These are phyloP conservation scores for Solanum hybrid DNA, from an alignment of 305 asterid species.

Conservation along the genomic window DNA sequence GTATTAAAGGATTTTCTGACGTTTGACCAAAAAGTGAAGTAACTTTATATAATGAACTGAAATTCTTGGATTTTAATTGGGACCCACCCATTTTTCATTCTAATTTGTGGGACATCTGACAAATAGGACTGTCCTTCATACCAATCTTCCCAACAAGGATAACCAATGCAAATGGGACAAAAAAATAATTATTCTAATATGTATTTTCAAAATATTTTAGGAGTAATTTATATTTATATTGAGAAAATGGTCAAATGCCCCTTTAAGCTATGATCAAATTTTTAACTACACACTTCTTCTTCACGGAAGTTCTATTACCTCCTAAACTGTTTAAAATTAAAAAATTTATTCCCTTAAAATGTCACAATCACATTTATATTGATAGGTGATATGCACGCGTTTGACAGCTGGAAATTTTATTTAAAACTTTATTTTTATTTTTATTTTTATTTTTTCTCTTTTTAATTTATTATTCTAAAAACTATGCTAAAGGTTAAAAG, in stretches of 20 bases:
- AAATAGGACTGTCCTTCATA: background rate
- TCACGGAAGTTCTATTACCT: too few species aligned
- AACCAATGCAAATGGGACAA: background rate
- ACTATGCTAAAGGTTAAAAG: too few species aligned
- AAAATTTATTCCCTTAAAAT: background rate
- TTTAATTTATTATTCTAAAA: too few species aligned
- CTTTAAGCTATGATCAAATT: fast-evolving
- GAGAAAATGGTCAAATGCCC: background rate
- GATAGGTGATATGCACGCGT: background rate
- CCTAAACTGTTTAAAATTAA: too few species aligned
- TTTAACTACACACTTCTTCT: too few species aligned
- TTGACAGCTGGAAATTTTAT: background rate
- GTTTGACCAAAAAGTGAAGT: background rate
- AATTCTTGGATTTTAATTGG: background rate
- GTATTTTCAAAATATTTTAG: background rate
- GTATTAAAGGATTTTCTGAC: background rate
- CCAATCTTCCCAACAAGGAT: background rate
- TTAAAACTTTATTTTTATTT: too few species aligned
- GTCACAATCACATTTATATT: background rate
- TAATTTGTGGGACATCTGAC: conserved; percentile 1
- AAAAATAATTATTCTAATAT: background rate
- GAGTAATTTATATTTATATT: background rate
- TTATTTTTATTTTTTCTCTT: too few species aligned
- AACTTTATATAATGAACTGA: conserved; percentile 9
- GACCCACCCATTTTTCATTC: background rate